Base-by-base conservation (phyloP, 2,329 filamentous ascomycete genomes). In the Lecanicillium sp. region DNA sequence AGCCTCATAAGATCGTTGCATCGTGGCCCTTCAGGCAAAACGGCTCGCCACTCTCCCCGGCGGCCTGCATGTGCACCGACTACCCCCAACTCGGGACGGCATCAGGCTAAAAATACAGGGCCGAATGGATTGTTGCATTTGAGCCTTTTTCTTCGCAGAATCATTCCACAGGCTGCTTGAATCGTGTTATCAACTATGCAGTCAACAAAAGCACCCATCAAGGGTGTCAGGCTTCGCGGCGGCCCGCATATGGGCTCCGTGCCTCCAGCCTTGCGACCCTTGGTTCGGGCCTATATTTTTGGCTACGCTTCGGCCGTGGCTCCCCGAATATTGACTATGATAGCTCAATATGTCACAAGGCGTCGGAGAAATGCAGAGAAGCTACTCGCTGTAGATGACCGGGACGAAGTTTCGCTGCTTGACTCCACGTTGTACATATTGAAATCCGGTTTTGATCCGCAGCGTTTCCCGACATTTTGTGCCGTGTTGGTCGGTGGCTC, bases 391-490 rank as follows among this genome's bases (percentile, higher is more conserved):
- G 9, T 20, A 3, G 41, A 43, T 11, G 33, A 57, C 15, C 47
- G 41, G n/a, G 49, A 59, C 12, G 46, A 53, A 22, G 42, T 49
- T 14, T 49, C 54, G 12, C 62, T 67, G 38, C 41, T 53, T 13
- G 53, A 49, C 12, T 57, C 58, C 32, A 52, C 52, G 5, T 44
- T 51, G n/a, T 48, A 53, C 25, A 69, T 76, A 41, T 52, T 80
- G 25, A 59, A 57, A 29, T 64, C 65, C 7, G 75, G 73, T 3
- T 57, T 80, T 13, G 71, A 75, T 32, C 59, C 62, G 40, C 68
- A 70, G 43, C 65, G 75, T 8, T 81, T 81, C 49, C 75, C 78
- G 31, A 65, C 75, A 4, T 81, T 81, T 51, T 81, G 77, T 52
- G 77, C 75, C 7, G 62, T 67, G 6, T 57, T 81, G 9, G 70